Evolutionary conservation across 129 eudicot species (phyloP).

Genomic region (Scalesia atractyloides): DNA sequence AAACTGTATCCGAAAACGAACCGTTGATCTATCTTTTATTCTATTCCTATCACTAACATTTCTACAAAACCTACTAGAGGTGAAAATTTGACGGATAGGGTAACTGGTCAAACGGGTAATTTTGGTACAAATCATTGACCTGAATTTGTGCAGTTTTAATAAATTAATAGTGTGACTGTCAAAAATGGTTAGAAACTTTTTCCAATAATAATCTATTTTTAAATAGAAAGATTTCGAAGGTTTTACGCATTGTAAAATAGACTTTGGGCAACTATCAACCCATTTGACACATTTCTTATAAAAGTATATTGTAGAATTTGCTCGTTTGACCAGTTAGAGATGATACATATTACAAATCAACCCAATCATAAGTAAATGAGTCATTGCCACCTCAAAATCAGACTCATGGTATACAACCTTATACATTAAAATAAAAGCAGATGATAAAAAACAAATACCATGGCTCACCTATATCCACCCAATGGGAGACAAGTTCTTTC

Average conservation of each 20-base stretch:
- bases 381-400: conserved; percentile 2
- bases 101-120: not conserved
- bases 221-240: not conserved
- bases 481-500: conserved; percentile 87
- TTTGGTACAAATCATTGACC: not conserved
- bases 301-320: not conserved
- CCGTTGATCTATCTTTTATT: no score
- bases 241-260: not conserved
- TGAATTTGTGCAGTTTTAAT: not conserved
- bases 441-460: conserved; percentile 1
- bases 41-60: no score
- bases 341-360: not conserved
- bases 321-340: not conserved
- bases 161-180: not conserved
- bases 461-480: conserved; percentile 97
- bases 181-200: not conserved
- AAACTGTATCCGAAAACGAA: no score
- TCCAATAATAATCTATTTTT: not conserved
- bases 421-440: conserved; percentile 11
- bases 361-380: not conserved
- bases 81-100: not conserved
- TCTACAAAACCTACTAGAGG: conserved; percentile 1
- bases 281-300: not conserved
- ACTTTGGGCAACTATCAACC: not conserved
- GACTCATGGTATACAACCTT: not conserved